Base-by-base conservation (phyloP, 306 rosid genomes). In the Oemleria cerasiformis region DNA sequence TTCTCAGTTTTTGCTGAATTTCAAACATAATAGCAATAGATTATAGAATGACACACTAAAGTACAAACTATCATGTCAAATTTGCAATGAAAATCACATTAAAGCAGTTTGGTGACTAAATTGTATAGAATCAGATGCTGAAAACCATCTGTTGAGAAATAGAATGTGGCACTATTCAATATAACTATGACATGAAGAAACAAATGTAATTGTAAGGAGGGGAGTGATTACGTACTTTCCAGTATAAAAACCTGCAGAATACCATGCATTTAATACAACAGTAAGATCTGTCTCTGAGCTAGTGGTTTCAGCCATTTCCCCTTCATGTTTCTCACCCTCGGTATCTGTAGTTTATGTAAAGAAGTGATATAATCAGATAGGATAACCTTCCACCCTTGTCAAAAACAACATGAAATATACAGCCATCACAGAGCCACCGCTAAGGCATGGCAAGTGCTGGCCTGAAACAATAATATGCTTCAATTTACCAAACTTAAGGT, bases 211-310 rank as follows among this genome's bases (percentile, higher is more conserved):
- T 14, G 21, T 16, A 65, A 47, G 57, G 42, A 43, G 43, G 51
- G 21, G 4, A 55, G 51, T 16, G 54, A 23, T n/a, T 20, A 62
- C 82, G 74, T 87, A 90, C 97, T 88, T 88, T 78, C 96, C 97
- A 67, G 96, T 90, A 83, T 74, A 61, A 80, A 92, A 82, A 80
- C 98, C 98, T 39, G 98, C 97, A 43, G 91, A 87, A 87, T 86
- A 92, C 98, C 98, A 92, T 51, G 98, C 98, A 81, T 85, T 87
- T 60, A 90, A 78, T 75, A 93, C 85, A 50, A 45, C 85, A 60
- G 81, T 50, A 54, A 93, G 84, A 63, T 88, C 93, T 6, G 90
- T 81, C 61, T 80, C 93, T 3, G 81, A 74, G 86, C 81, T 81
- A 70, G 67, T 42, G 71, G 44, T 65, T 65, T 80, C 82, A 74